phyloP scores from a whole-genome alignment of 257 asterid species.

The Penstemon barbatus region DNA sequence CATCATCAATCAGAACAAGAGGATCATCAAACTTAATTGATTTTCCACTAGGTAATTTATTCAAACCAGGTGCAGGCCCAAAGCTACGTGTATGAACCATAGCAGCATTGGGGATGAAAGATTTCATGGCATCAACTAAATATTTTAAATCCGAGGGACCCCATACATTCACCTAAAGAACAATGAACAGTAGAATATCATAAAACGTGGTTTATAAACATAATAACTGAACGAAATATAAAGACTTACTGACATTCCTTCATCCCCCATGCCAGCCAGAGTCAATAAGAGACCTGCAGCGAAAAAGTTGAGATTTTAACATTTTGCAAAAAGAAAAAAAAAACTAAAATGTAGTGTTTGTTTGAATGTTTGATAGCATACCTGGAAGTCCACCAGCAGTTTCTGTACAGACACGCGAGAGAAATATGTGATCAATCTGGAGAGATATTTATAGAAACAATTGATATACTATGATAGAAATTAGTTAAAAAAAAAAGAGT shows the following conservation, averaged over 20 bases:
- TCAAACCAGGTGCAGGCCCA: constrained; percentile 56
- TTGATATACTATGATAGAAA: background rate
- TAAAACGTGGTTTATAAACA: background rate
- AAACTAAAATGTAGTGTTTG: background rate
- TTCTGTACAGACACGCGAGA: constrained; percentile 96
- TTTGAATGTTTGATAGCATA: constrained; percentile 25
- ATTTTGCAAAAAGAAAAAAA: background rate
- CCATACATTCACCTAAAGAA: constrained; percentile 81
- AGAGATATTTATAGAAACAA: constrained; percentile 24
- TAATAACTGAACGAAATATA: background rate
- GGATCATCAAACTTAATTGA: constrained; percentile 44
- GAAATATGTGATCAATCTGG: constrained; percentile 94
- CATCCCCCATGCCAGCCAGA: constrained; percentile 89
- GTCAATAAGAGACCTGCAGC: constrained; percentile 86
- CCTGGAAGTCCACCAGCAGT: constrained; percentile 99
- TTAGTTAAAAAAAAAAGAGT: constrained; percentile 6
- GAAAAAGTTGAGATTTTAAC: background rate
- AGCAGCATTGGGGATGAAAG: constrained; percentile 88
- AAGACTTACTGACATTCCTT: constrained; percentile 82
- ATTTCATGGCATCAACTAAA: constrained; percentile 84
- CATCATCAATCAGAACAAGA: constrained; percentile 69
- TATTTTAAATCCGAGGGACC: constrained; percentile 90
- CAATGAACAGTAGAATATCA: constrained; percentile 20
- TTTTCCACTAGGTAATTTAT: constrained; percentile 34
- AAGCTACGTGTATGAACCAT: constrained; percentile 86